Base-by-base conservation (phyloP, 495 filamentous ascomycete genomes). In the Aspergillus asperescens region DNA sequence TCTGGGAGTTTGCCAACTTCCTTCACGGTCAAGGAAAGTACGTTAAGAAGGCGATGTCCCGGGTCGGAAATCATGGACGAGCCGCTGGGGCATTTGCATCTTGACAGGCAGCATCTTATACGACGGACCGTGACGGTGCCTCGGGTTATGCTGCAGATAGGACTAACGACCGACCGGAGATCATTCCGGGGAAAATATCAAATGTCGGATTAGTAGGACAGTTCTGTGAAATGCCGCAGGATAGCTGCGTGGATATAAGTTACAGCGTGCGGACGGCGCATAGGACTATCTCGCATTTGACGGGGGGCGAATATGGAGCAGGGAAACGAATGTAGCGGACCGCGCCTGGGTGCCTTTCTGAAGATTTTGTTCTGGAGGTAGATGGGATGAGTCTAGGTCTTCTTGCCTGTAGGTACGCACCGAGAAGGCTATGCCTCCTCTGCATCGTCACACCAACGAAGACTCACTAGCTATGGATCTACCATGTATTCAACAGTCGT, bases 1-100 rank as follows among this genome's bases (percentile, higher is more conserved):
- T 72, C 29, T 72, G 67, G 71, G 71, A 68, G 20, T 71, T 66
- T 34, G 67, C 59, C 1, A 58, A 68, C 3, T 64, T 64, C 18
- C 66, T 65, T 0, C 22, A 32, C 12, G 19, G 40, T 15, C 15
- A 34, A 18, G 71, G 69, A 7, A 60, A 70, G 15, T 70, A 61
- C 38, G 60, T 74, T n/a, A 52, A 64, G 31, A 70, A 71, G 47
- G 49, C 62, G 7, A 75, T 75, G 72, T 35, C 59, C 65, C 7
- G 72, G 69, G 3, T 42, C 51, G 10, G 68, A 75, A 37, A 62
- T 73, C 56, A 41, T 67, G 31, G 47, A 16, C 0, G 72, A 75
- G 52, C 35, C 70, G 1, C 58, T 70, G 3, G 40, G 49, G 2
- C 70, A 73, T 55, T 47, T 73, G 3, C 12, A 57, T n/a, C 42